A percentile compares a stretch with the other conserved stretches of the same genome.
Conservation (phyloP, 1,284 basidiomycete genomes). For the Mycena sp. region DNA sequence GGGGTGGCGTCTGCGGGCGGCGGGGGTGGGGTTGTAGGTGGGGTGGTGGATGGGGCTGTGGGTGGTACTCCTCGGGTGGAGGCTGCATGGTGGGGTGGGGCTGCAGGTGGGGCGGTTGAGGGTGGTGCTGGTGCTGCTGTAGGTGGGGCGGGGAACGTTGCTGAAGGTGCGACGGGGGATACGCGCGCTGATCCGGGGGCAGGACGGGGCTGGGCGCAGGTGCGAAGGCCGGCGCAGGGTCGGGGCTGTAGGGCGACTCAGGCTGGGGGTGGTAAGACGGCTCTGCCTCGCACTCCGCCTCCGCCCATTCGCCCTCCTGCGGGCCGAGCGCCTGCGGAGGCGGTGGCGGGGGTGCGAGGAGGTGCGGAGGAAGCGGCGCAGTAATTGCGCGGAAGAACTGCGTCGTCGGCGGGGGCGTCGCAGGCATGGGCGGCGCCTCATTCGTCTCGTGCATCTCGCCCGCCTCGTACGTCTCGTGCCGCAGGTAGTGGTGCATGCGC, state of each 20-base stretch:
- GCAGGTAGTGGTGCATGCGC: constrained; percentile 53
- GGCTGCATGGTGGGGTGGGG: background rate
- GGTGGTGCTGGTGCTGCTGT: background rate
- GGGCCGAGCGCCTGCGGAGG: constrained; percentile 13
- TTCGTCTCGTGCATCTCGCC: too few species aligned
- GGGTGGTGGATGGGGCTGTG: background rate
- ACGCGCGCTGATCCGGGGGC: background rate
- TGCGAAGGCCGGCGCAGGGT: constrained; percentile 1
- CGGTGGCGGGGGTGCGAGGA: background rate
- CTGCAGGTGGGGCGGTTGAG: background rate
- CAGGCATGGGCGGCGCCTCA: too few species aligned
- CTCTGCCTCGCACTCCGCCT: background rate
- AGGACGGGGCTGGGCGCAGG: background rate
- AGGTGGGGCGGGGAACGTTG: background rate
- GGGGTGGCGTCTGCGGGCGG: background rate
- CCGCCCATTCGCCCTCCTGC: constrained; percentile 15
- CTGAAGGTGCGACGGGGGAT: background rate
- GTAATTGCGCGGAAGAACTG: constrained; percentile 17
- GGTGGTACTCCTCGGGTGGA: background rate
- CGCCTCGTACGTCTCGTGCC: constrained; percentile 52
- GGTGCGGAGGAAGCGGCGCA: constrained; percentile 13
- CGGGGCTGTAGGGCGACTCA: background rate
- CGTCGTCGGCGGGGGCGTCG: background rate
- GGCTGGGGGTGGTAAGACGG: background rate
- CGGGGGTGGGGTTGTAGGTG: background rate